Evolutionary conservation across 2,329 filamentous ascomycete species (phyloP).

Genomic region (Emergomyces pasteurianus): DNA sequence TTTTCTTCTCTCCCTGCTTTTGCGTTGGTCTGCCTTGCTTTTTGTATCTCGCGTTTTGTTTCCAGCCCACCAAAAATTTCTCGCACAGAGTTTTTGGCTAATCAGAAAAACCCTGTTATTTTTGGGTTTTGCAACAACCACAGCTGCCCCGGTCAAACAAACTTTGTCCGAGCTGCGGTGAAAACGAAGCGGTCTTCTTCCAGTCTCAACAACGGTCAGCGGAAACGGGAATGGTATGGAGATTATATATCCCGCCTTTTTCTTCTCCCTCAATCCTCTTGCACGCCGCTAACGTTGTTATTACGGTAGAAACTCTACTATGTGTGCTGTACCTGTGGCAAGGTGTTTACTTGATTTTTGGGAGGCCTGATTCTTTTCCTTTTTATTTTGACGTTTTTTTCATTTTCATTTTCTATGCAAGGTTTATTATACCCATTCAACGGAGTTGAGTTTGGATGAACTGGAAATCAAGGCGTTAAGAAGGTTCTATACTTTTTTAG

Average conservation of each 20-base stretch:
- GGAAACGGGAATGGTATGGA: conserved; percentile 91
- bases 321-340: conserved; percentile 86
- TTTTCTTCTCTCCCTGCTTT: too few species aligned
- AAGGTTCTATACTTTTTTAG: background rate
- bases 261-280: background rate
- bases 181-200: conserved; percentile 93
- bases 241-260: conserved; percentile 8
- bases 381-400: conserved; percentile 1
- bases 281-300: conserved; percentile 11
- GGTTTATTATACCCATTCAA: background rate
- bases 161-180: conserved; percentile 70
- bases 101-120: conserved; percentile 12
- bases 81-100: conserved; percentile 36
- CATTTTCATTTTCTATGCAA: background rate
- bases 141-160: conserved; percentile 85
- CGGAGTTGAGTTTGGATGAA: background rate
- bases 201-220: conserved; percentile 95
- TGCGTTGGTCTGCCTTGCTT: background rate
- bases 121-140: background rate
- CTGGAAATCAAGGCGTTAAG: background rate
- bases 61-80: conserved; percentile 13
- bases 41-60: background rate
- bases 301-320: conserved; percentile 67
- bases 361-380: background rate
- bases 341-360: conserved; percentile 52